Conservation (phyloP, 139 green algal species). For the Picochlorum sp. region DNA sequence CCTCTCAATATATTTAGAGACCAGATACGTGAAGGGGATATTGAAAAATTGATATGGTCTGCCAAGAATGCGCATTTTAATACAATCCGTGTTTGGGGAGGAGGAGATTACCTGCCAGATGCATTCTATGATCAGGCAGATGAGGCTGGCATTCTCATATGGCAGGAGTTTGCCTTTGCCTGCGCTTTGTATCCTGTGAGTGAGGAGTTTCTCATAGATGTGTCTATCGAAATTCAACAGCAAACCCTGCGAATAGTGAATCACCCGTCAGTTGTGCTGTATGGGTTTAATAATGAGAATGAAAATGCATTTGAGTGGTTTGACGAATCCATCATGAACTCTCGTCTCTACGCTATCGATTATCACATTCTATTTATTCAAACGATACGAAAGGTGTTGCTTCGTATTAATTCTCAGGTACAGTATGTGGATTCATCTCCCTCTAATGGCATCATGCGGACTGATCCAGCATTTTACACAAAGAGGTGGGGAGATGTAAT, state of each 20-base stretch:
- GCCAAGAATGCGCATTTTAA: slow-evolving; percentile 60
- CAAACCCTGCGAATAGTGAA: slow-evolving; percentile 45
- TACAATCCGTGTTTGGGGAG: slow-evolving; percentile 70
- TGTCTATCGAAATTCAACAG: slow-evolving; percentile 36
- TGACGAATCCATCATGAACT: slow-evolving; percentile 22
- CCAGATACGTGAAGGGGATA: not conserved
- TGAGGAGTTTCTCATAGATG: slow-evolving; percentile 30
- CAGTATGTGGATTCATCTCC: slow-evolving; percentile 65
- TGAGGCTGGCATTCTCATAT: slow-evolving; percentile 59
- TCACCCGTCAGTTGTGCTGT: slow-evolving; percentile 59
- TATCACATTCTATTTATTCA: slow-evolving; percentile 49
- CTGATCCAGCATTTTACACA: slow-evolving; percentile 23
- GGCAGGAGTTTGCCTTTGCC: slow-evolving; percentile 62
- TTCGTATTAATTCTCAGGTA: slow-evolving; percentile 33
- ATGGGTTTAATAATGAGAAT: slow-evolving; percentile 46
- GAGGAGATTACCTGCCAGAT: slow-evolving; percentile 39
- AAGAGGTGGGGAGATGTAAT: slow-evolving; percentile 39
- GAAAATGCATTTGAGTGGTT: slow-evolving; percentile 50
- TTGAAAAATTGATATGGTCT: slow-evolving; percentile 32
- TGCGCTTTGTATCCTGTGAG: slow-evolving; percentile 44
- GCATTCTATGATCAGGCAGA: slow-evolving; percentile 61
- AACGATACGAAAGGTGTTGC: slow-evolving; percentile 25
- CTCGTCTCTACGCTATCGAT: slow-evolving; percentile 46
- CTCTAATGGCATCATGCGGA: slow-evolving; percentile 34
- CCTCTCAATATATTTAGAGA: slow-evolving; percentile 46